These are phyloP conservation scores for Nicotiana noctiflora DNA, from an alignment of 257 asterid species.

Conservation along the genomic window DNA sequence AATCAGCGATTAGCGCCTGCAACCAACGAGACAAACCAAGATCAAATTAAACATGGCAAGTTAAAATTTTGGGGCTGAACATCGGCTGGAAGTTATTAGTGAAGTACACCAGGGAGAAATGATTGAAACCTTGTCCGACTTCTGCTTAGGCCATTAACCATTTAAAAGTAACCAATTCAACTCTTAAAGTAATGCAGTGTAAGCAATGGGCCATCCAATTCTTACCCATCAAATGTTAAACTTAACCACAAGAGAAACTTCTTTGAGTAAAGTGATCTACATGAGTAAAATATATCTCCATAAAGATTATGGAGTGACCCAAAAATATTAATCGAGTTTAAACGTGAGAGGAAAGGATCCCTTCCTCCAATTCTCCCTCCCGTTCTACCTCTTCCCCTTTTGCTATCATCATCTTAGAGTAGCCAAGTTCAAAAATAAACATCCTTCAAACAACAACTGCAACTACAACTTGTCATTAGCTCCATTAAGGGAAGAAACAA, in stretches of 20 bases:
- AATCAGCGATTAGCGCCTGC: conserved; percentile 76
- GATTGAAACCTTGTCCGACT: neutral
- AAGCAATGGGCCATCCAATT: neutral
- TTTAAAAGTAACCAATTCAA: neutral
- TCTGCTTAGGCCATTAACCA: neutral
- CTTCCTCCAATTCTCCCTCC: neutral
- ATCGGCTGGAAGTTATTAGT: neutral
- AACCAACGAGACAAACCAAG: conserved; percentile 6
- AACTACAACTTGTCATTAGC: neutral
- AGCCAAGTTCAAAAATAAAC: neutral
- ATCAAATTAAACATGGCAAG: neutral
- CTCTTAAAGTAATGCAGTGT: neutral
- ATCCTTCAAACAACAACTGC: neutral
- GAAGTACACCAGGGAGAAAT: neutral
- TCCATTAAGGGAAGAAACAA: neutral
- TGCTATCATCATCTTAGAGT: neutral
- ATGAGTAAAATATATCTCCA: neutral
- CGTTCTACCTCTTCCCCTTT: neutral
- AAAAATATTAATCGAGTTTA: neutral
- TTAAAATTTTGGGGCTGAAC: neutral
- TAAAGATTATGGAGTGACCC: neutral
- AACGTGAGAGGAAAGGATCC: neutral
- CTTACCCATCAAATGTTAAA: neutral
- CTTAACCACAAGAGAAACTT: neutral
- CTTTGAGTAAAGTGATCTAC: neutral